Evolutionary conservation across 1,139 yeast species (phyloP), one percentile per base, ranked within the genome.

Genomic region (Scheffersomyces illinoinensis): DNA sequence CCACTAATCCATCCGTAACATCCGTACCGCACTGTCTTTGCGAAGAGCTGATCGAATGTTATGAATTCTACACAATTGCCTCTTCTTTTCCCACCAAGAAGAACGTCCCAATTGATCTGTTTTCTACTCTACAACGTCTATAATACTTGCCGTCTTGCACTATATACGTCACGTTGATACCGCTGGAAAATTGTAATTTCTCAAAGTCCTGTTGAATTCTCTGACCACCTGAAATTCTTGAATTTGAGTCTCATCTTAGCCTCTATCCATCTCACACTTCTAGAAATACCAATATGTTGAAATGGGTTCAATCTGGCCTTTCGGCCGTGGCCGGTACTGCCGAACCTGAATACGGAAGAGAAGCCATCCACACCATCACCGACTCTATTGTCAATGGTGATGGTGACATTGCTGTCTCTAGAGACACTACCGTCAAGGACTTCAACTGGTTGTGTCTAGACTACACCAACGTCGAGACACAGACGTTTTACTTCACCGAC

Each of bases 321-420:
- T 92, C 98, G 21, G 95, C 96, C 5, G 95, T 93, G 53, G 96
- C 98, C 7, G 99, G 99, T 56, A 86, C 97, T 19, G 97, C 97
- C 1, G 99, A 95, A 75, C 99, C 99, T 33, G 97, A 90, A 71
- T 95, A 95, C 70, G 99, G 99, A 57, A 84, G 89, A 54, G 97
- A 89, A 58, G 96, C 97, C 54, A 91, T 95, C 67, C 93, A 89
- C 69, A 85, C 98, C n/a, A 86, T 93, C 59, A 85, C 90, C 53
- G 86, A 83, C 52, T 78, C 88, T 56, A 86, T 89, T 58, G 50
- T 47, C 50, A 48, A 48, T 21, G 14, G 17, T 4, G 54, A 53
- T 5, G 76, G 79, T 57, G 82, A 78, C 57, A 79, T 76, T 62
- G 77, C 77, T 60, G 66, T 71, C 24, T 73, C 67, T 56, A 69